Evolutionary conservation across 2,329 filamentous ascomycete species (phyloP), one percentile per base, ranked within the genome.

Genomic region (Davidsoniella virescens): DNA sequence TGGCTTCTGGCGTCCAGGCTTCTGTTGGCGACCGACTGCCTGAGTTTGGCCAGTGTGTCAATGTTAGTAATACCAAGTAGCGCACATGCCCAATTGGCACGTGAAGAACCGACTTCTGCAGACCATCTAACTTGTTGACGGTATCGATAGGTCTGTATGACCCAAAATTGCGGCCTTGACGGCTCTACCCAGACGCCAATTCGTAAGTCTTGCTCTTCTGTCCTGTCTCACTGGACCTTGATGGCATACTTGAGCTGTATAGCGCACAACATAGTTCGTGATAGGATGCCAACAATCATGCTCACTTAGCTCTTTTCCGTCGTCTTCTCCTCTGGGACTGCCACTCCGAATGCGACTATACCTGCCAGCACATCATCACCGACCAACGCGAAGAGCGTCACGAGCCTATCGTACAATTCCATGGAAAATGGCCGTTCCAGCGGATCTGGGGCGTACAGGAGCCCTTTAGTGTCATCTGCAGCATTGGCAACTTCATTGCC

Each of bases 381-480:
- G 67, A 76, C 58, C 67, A 68, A 52, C 86, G 90, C 55, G 67
- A 87, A 56, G 69, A 75, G 23, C 70, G 75, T 55, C 74, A 78
- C 54, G 75, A 78, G 26, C 75, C 80, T 9, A 66, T 95, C 46
- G 81, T 90, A 51, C 92, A 98, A 67, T 98, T 88, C 71, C 87
- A 98, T 69, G 92, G 92, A 29, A 98, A 98, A 75, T 98, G 92
- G 92, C 92, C 92, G 38, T 98, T 98, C 68, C 72, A 81, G 64
- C 84, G 92, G 57, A 75, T 95, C 60, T 67, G 93, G 49, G 92
- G 92, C 63, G 83, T 94, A 70, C 92, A 98, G 68, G 92, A 98
- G 68, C 87, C 90, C 53, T 87, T 88, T 64, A 87, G 82, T 47
- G 90, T 96, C 57, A 70, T 95, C 61, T 98, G 95, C 72, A 94